Evolutionary conservation across 2,329 filamentous ascomycete genomes (phyloP), one percentile per base, ranked within the genome.

Genomic region (Cercospora brassicicola): DNA sequence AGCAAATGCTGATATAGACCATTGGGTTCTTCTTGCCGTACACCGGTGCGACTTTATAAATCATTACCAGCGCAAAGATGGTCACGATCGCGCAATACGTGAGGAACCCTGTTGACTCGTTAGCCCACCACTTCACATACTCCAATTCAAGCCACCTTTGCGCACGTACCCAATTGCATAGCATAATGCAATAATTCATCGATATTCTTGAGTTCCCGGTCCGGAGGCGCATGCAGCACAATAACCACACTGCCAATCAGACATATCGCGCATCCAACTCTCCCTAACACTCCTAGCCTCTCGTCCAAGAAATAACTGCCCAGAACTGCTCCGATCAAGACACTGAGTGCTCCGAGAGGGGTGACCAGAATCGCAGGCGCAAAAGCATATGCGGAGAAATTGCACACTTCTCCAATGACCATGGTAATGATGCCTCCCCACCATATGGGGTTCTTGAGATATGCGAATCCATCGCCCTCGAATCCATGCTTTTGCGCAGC

Each of bases 301-400:
- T 99, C 95, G 65, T 93, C 87, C 70, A 99, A 84, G 79, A 98
- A 96, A 80, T 99, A 98, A 71, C 95, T 94, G 61, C 95, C 94
- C 67, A 99, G 82, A 31, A 99, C 93, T 20, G 95, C 94, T 72
- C 87, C 95, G 76, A 99, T 97, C 72, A 99, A 84, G 67, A 99
- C 96, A 78, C 92, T 95, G 70, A 99, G 86, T 65, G 95, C 95
- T 69, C 95, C 95, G 26, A 99, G 84, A 28, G 95, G 95, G 4
- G 95, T 99, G 48, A 99, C 95, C 63, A 99, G 86, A 81, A 99
- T 99, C n/a, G 95, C 96, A 48, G 95, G 95, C 73, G 95, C 95
- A 81, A 98, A 99, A 7, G 95, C 95, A 79, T 99, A 99, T 70
- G 95, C 95, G 61, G 94, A 94, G 79, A 99, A 99, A 81, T 99